Conservation (phyloP, 2,329 filamentous ascomycete genomes). For the Fusarium agapanthi region DNA sequence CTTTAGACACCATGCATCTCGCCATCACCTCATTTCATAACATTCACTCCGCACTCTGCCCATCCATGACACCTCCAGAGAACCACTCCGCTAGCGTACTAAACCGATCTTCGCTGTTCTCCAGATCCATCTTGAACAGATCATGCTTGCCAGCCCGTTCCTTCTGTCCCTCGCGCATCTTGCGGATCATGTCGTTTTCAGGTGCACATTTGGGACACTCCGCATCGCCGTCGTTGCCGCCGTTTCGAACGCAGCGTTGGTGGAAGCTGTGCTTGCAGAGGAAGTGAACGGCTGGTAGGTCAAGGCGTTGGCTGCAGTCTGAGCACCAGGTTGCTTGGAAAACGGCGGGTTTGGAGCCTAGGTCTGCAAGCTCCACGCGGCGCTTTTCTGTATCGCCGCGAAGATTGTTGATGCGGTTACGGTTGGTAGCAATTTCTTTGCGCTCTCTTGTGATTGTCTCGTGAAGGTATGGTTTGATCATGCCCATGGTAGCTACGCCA, state of each 20-base stretch:
- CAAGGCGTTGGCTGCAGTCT: slow-evolving; percentile 79
- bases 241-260: slow-evolving; percentile 77
- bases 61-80: slow-evolving; percentile 86
- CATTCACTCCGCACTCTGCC: slow-evolving; percentile 45
- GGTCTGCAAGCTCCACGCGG: slow-evolving; percentile 77
- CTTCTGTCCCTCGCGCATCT: slow-evolving; percentile 85
- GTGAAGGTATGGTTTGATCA: slow-evolving; percentile 92
- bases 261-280: slow-evolving; percentile 98
- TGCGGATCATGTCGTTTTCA: slow-evolving; percentile 87
- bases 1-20: slow-evolving; percentile 27
- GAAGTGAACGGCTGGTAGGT: slow-evolving; percentile 93
- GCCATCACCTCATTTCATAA: background rate
- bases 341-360: slow-evolving; percentile 81
- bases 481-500: slow-evolving; percentile 91
- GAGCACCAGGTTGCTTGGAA: slow-evolving; percentile 92
- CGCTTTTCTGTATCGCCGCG: slow-evolving; percentile 84
- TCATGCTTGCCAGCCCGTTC: slow-evolving; percentile 90
- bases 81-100: slow-evolving; percentile 95
- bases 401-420: slow-evolving; percentile 83
- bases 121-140: slow-evolving; percentile 83
- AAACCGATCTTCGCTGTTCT: slow-evolving; percentile 82
- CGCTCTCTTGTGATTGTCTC: slow-evolving; percentile 89
- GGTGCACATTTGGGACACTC: slow-evolving; percentile 89
- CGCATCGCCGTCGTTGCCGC: slow-evolving; percentile 65
- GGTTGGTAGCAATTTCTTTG: slow-evolving; percentile 82